Evolutionary conservation across 768 basidiomycete genomes (phyloP).

Genomic region (Pisolithus marmoratus): DNA sequence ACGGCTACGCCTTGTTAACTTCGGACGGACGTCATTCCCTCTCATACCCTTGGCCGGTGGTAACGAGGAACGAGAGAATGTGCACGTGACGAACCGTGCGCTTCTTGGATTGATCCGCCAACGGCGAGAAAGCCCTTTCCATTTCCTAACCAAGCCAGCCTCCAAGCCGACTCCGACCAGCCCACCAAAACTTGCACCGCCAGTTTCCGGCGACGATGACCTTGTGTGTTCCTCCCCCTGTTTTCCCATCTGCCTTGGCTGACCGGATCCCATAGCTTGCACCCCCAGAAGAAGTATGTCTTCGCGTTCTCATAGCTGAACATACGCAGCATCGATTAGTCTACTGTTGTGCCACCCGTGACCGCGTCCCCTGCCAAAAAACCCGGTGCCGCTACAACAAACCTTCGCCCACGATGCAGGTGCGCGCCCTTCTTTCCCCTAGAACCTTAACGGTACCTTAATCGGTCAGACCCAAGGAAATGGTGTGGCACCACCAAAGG

Average conservation of each 20-base stretch:
- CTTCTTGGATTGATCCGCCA: no score
- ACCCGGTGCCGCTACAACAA: slow-evolving; percentile 3
- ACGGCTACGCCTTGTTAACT: no score
- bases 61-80: no score
- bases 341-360: slow-evolving; percentile 20
- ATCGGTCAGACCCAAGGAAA: slow-evolving; percentile 1
- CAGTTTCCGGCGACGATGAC: slow-evolving; percentile 27
- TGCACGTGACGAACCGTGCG: no score
- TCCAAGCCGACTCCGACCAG: slow-evolving; percentile 6
- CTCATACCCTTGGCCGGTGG: no score
- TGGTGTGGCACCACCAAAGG: no score
- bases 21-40: no score
- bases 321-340: slow-evolving; percentile 39
- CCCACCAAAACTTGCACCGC: not conserved
- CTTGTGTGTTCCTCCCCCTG: slow-evolving; percentile 16
- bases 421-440: not conserved
- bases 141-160: no score
- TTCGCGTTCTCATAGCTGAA: slow-evolving; percentile 1
- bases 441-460: no score
- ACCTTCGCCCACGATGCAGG: slow-evolving; percentile 1
- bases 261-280: slow-evolving; percentile 18
- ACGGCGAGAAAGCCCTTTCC: no score
- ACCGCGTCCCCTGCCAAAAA: not conserved
- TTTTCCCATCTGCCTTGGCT: not conserved
- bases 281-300: slow-evolving; percentile 25